Evolutionary conservation across 2,329 filamentous ascomycete species (phyloP), one percentile per base, ranked within the genome.

Genomic region (Arthrobotrys iridis): DNA sequence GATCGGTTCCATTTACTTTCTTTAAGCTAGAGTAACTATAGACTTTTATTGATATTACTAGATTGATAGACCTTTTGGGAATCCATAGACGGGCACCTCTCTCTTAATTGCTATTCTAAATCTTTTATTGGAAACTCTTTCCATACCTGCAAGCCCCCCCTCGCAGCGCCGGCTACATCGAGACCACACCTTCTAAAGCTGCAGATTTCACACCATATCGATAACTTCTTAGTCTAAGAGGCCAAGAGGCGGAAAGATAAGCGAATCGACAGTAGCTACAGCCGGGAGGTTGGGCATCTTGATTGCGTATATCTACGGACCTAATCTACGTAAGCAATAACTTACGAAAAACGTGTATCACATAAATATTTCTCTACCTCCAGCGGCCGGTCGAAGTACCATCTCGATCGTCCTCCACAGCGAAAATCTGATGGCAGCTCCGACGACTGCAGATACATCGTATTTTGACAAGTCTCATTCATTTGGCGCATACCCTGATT

Each of bases 1-100:
- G 71, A 75, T 67, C 71, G 71, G 71, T 64, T 75, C 71, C 40
- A 30, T 68, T 58, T 68, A 58, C 57, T 74, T 59, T 65, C 57
- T 75, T 75, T 58, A 64, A 37, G 45, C 64, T 64, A 52, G 30
- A 50, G 37, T 60, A 60, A 28, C 18, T 46, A 59, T 74, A 74
- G 60, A 75, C 8, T 18, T 22, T 52, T 37, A 37, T 59, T 22
- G 30, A 55, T 62, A 46, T 41, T 37, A 18, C 62, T 65, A 15
- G 22, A 74, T 59, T 57, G 46, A 57, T 68, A 63, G 63, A 67
- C 63, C 37, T 15, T 57, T 75, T 68, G 18, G 62, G 68, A 26
- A 74, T 62, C 18, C 52, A 66, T 74, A 60, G 35, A 74, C 68
- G 60, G 59, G 24, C 35, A 18, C 43, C 59, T 52, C 62, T 68